Base-by-base conservation (phyloP, 2,329 filamentous ascomycete genomes). In the Neopestalotiopsis sp. region DNA sequence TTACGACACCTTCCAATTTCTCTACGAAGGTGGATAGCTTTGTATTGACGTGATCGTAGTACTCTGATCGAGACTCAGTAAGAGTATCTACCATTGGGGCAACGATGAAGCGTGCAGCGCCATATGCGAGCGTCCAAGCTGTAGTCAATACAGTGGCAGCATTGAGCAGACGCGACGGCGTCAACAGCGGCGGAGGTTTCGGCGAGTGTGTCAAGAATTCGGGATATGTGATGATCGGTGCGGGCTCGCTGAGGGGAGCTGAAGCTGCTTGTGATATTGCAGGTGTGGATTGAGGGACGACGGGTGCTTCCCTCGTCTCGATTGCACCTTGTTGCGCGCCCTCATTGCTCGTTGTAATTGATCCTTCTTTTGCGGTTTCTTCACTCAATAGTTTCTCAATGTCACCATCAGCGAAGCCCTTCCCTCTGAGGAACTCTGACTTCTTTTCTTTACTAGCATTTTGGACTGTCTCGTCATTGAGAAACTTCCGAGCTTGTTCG, bases 401-500 rank as follows among this genome's bases (percentile, higher is more conserved):
- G 70, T 95, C 90, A 40, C 86, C 84, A 4, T 87, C 82, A 3
- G 81, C 82, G 7, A 97, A 82, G 3, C 93, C 93, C 79, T 98
- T 98, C 65, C 88, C 89, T 75, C 90, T 87, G 1, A 98, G 82
- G 74, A 97, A 97, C 7, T 88, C 87, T 24, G 88, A 84, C 82
- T 97, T 97, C 80, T 90, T 91, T 68, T 93, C 91, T 59, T 86
- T 85, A 0, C 91, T 85, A 42, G 91, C 89, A 79, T 91, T 83
- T 69, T 87, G 89, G 68, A 97, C 92, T 24, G 86, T 85, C 7
- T 92, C 89, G 70, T 97, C 91, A 65, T 92, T 84, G 4, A 98
- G 86, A 76, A 97, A 98, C 66, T 85, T 88, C 58, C 87, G 86
- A 34, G 94, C 94, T 76, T 94, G 89, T 17, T 94, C 89, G 45